Evolutionary conservation across 345 rosid species (phyloP).

Genomic region (Moricandia moricandioides): DNA sequence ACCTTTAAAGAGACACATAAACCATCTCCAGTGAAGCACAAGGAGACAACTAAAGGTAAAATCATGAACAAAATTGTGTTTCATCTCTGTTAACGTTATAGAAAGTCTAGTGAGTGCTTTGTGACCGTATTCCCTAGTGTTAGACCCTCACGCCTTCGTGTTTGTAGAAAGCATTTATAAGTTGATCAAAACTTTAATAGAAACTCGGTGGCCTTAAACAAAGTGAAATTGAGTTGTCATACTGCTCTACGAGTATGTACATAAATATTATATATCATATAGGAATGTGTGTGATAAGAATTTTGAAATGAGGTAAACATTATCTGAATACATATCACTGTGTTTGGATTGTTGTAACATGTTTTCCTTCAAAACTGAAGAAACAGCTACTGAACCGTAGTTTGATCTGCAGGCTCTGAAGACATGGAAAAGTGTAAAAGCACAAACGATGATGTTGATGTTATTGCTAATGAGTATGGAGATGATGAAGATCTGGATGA

Average conservation of each 20-base stretch:
- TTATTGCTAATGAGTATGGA: slow-evolving; percentile 38
- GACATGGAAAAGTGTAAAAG: slow-evolving; percentile 40
- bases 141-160: not conserved
- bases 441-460: slow-evolving; percentile 47
- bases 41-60: slow-evolving; percentile 52
- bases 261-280: too few relatives aligned
- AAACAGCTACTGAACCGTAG: slow-evolving; percentile 7
- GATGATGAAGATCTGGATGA: slow-evolving; percentile 72
- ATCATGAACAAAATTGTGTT: not conserved
- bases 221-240: too few relatives aligned
- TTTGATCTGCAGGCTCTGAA: slow-evolving; percentile 38
- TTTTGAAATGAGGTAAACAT: not conserved
- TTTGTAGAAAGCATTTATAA: not conserved
- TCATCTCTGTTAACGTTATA: not conserved
- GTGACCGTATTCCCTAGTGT: not conserved
- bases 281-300: not conserved
- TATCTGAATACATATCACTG: not conserved
- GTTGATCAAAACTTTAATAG: not conserved
- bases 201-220: too few relatives aligned
- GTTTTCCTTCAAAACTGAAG: slow-evolving; percentile 1
- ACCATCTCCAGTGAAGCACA: slow-evolving; percentile 47
- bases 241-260: too few relatives aligned
- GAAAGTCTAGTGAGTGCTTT: not conserved
- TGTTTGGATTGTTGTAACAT: slow-evolving; percentile 11
- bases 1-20: slow-evolving; percentile 47